A percentile compares a stretch with the other conserved stretches of the same genome.
These are phyloP conservation scores for Chaetomiaceae sp. DNA, from an alignment of 2,329 filamentous ascomycete genomes.

Conservation along the genomic window DNA sequence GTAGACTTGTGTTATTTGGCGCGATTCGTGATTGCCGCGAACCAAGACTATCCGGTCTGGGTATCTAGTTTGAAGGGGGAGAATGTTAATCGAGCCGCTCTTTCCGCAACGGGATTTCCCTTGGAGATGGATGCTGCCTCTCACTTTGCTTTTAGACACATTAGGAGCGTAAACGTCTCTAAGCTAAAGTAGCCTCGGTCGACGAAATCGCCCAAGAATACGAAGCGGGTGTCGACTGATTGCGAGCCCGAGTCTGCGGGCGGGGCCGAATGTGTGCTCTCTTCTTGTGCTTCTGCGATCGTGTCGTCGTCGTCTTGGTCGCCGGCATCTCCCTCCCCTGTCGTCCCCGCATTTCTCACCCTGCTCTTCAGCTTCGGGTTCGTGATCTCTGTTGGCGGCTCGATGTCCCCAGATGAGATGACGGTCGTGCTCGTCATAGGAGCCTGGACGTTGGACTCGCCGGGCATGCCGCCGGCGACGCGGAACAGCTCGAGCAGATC, in stretches of 20 bases:
- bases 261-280: constrained; percentile 39
- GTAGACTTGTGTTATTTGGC: constrained; percentile 97
- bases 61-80: too few species aligned
- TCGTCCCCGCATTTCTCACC: constrained; percentile 60
- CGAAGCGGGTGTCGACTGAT: constrained; percentile 52
- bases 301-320: constrained; percentile 39
- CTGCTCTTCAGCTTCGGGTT: constrained; percentile 84
- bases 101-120: too few species aligned
- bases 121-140: too few species aligned
- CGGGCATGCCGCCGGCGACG: constrained; percentile 94
- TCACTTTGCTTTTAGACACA: constrained; percentile 80
- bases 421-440: constrained; percentile 65
- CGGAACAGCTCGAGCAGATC: constrained; percentile 95
- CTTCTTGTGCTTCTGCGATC: constrained; percentile 28
- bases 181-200: constrained; percentile 96
- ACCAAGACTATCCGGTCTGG: constrained; percentile 93
- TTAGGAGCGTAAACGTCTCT: constrained; percentile 93
- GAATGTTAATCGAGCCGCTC: too few species aligned
- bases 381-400: constrained; percentile 83
- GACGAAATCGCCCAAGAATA: constrained; percentile 82
- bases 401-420: constrained; percentile 86
- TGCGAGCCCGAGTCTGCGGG: constrained; percentile 38
- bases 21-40: constrained; percentile 94
- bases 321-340: constrained; percentile 44
- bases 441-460: constrained; percentile 65